Evolutionary conservation across 768 basidiomycete genomes (phyloP).

Genomic region (Russula lepida): DNA sequence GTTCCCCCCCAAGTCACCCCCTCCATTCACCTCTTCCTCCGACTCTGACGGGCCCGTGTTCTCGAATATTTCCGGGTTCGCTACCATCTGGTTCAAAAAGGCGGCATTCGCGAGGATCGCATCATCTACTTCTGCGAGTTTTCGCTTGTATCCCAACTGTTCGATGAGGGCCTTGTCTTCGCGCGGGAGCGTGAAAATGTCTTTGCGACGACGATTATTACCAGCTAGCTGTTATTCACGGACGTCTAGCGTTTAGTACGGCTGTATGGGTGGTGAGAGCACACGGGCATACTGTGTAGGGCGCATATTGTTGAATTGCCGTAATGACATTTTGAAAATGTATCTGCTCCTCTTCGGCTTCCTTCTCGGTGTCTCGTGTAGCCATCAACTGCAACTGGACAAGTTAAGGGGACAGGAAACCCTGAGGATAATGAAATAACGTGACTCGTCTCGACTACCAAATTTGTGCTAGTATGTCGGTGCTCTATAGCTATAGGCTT

Average conservation of each 20-base stretch:
- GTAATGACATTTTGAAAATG: conserved; percentile 71
- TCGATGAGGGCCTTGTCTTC: conserved; percentile 64
- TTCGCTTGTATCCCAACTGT: conserved; percentile 63
- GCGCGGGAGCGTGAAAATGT: conserved; percentile 59
- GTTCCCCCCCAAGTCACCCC: conserved; percentile 26
- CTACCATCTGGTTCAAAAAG: conserved; percentile 67
- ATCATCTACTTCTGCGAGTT: conserved; percentile 70
- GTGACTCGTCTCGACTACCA: neutral
- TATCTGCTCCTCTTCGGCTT: conserved; percentile 48
- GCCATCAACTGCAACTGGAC: conserved; percentile 7
- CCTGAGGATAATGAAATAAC: neutral
- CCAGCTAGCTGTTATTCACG: conserved; percentile 38
- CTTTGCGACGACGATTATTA: conserved; percentile 66
- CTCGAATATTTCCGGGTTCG: conserved; percentile 75
- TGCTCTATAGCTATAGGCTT: no score
- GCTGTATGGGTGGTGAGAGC: neutral
- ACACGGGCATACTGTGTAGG: conserved; percentile 50
- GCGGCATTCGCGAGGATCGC: conserved; percentile 75
- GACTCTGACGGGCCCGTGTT: conserved; percentile 29
- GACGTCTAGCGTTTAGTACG: neutral
- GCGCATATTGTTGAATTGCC: conserved; percentile 68
- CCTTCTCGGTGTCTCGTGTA: conserved; percentile 16
- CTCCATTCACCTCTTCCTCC: conserved; percentile 21
- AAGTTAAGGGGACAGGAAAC: neutral
- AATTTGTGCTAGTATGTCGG: no score